phyloP scores from a whole-genome alignment of 2,329 filamentous ascomycete species.

The Colletotrichum incanum region DNA sequence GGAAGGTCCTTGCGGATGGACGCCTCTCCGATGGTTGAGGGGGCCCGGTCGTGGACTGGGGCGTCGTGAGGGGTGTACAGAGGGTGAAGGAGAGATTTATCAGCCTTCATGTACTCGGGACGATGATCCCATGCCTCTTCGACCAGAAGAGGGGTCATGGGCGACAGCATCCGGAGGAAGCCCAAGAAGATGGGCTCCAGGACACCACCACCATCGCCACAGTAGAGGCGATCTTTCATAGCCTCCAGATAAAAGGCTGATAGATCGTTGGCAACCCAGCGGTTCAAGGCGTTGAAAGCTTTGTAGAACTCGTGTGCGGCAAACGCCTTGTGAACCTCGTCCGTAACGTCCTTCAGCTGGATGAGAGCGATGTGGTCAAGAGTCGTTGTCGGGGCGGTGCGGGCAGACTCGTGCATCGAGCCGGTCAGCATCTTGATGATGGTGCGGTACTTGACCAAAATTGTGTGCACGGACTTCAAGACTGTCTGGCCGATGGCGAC shows the following conservation, averaged over 20 bases:
- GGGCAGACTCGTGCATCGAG: constrained; percentile 72
- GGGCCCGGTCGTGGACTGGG: constrained; percentile 58
- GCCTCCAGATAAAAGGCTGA: constrained; percentile 96
- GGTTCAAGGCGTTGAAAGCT: constrained; percentile 80
- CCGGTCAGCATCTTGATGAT: constrained; percentile 94
- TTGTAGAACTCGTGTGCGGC: constrained; percentile 86
- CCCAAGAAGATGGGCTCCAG: constrained; percentile 79
- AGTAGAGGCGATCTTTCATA: constrained; percentile 93
- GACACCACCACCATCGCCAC: constrained; percentile 78
- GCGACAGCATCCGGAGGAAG: constrained; percentile 83
- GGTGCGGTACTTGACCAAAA: constrained; percentile 88
- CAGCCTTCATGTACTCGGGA: constrained; percentile 73
- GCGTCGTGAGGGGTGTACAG: constrained; percentile 64
- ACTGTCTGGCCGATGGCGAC: constrained; percentile 85
- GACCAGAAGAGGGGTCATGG: constrained; percentile 86
- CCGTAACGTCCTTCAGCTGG: constrained; percentile 78
- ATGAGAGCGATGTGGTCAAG: constrained; percentile 83
- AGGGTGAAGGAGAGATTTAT: constrained; percentile 54
- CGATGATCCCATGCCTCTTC: constrained; percentile 90
- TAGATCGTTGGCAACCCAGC: constrained; percentile 86
- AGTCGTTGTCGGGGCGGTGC: constrained; percentile 66
- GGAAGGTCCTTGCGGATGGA: constrained; percentile 61
- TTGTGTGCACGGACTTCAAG: constrained; percentile 81
- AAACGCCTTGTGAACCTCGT: constrained; percentile 76
- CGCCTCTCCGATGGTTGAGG: constrained; percentile 56